Evolutionary conservation across 352 stramenopile species (phyloP), one percentile per base, ranked within the genome.

Genomic region (Phytophthora sp.): DNA sequence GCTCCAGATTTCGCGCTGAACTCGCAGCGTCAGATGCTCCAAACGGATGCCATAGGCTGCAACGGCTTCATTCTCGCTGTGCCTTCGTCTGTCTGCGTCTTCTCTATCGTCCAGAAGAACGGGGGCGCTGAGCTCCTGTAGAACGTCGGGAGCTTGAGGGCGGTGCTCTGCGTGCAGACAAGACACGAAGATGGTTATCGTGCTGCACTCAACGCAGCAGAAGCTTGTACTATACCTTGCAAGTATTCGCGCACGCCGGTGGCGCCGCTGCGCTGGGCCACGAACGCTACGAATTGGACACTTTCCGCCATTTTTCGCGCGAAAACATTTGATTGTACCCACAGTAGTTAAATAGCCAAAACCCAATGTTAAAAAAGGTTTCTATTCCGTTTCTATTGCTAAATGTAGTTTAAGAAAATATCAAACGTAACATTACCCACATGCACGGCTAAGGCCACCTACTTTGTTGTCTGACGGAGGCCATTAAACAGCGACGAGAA

Each of bases 1-100:
- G 38, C 80, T 88, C 82, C 80, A 93, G 20, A 89, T 64, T 30
- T 88, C 76, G 0, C 84, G 80, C 53, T 93, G 84, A 4, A 71
- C 73, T 18, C 51, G 23, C 21, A 83, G 26, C 8, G 69, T 39
- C 33, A 87, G 44, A 24, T 74, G 55, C 41, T 93, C 80, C 30
- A 92, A 64, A 7, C 67, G 45, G 0, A 92, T 44, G 0, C 79
- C 76, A 23, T 77, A 65, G 23, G 65, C 56, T 47, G 42, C 31
- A 53, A 2, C 26, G 2, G 23, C 36, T n/a, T 15, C 15, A 24
- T 55, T 29, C n/a, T 54, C 38, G 15, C 13, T 27, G 16, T 49
- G 3, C 12, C 12, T 24, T 24, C 29, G 18, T 53, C 3, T 53
- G 13, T 30, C 15, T 38, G 15, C 42, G n/a, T 21, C 16, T 21